Conservation (phyloP, 495 filamentous ascomycete genomes). For the Neohortaea acidophila region DNA sequence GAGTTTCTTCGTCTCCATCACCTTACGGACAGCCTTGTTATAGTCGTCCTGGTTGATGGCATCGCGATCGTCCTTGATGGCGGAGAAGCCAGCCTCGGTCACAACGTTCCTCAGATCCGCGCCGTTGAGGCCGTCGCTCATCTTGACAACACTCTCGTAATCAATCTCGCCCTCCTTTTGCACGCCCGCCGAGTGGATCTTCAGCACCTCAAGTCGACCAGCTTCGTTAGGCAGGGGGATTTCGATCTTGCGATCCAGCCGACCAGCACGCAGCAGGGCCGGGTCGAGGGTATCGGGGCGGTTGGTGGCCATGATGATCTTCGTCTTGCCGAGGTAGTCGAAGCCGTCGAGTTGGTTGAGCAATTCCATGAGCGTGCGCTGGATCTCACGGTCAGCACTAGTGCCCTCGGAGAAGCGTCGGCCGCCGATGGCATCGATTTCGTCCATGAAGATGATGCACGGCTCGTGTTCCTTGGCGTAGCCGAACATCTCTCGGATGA, state of each 20-base stretch:
- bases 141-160: slow-evolving; percentile 98
- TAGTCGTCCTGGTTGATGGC: slow-evolving; percentile 96
- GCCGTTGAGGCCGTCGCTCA: slow-evolving; percentile 96
- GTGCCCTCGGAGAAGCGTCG: slow-evolving; percentile 97
- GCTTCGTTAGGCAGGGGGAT: slow-evolving; percentile 99
- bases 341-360: slow-evolving; percentile 98
- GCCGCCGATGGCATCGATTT: slow-evolving; percentile 98
- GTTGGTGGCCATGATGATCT: slow-evolving; percentile 99
- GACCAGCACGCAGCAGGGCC: slow-evolving; percentile 80
- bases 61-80: slow-evolving; percentile 94
- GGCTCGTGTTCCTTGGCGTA: slow-evolving; percentile 99
- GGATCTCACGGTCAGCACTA: slow-evolving; percentile 94
- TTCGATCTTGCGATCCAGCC: slow-evolving; percentile 95
- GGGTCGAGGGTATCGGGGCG: slow-evolving; percentile 95
- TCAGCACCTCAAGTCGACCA: slow-evolving; percentile 90
- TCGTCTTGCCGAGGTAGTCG: slow-evolving; percentile 97
- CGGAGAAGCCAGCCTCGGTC: slow-evolving; percentile 91
- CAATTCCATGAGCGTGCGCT: slow-evolving; percentile 96
- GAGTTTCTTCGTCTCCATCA: slow-evolving; percentile 93
- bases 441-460: slow-evolving; percentile 99
- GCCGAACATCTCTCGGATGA: slow-evolving; percentile 99
- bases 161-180: slow-evolving; percentile 90
- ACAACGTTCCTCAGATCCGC: slow-evolving; percentile 96
- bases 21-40: slow-evolving; percentile 95
- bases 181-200: slow-evolving; percentile 86